These are phyloP conservation scores for Barnettozyma siamensis DNA, from an alignment of 805 yeast species.

Conservation along the genomic window DNA sequence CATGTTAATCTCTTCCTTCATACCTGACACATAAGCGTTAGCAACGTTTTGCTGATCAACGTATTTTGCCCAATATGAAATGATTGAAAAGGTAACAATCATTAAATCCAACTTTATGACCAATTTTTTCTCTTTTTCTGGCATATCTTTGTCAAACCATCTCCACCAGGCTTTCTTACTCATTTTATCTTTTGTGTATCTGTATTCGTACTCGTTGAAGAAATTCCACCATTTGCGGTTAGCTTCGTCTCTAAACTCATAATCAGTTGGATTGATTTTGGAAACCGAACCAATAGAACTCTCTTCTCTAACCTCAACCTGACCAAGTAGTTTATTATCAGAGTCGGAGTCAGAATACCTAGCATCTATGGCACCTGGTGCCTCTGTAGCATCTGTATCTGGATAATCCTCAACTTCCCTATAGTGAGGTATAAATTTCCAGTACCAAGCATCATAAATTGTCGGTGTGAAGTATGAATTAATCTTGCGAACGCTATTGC, in stretches of 20 bases:
- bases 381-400: not conserved
- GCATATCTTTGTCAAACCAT: slow-evolving; percentile 48
- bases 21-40: slow-evolving; percentile 43
- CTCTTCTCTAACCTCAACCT: not conserved
- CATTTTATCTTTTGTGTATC: slow-evolving; percentile 32
- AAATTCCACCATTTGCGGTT: slow-evolving; percentile 39
- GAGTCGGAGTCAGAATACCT: not conserved
- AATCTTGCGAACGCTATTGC: no score
- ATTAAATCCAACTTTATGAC: slow-evolving; percentile 45
- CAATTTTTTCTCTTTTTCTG: slow-evolving; percentile 38
- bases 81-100: slow-evolving; percentile 46
- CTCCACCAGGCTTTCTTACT: slow-evolving; percentile 41
- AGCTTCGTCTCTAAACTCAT: slow-evolving; percentile 34
- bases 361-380: no score
- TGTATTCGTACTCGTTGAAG: slow-evolving; percentile 55
- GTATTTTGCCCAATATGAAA: slow-evolving; percentile 58
- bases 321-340: not conserved
- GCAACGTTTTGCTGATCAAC: slow-evolving; percentile 36
- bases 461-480: not conserved
- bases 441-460: slow-evolving; percentile 2
- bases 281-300: not conserved
- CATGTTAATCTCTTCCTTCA: slow-evolving; percentile 38
- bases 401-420: slow-evolving; percentile 5
- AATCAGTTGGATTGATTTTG: slow-evolving; percentile 2
- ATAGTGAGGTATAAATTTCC: slow-evolving; percentile 7